Percentiles rank a stretch among this genome's conserved stretches.
Conservation (phyloP, 306 rosid species). For the Citrullus amarus region DNA sequence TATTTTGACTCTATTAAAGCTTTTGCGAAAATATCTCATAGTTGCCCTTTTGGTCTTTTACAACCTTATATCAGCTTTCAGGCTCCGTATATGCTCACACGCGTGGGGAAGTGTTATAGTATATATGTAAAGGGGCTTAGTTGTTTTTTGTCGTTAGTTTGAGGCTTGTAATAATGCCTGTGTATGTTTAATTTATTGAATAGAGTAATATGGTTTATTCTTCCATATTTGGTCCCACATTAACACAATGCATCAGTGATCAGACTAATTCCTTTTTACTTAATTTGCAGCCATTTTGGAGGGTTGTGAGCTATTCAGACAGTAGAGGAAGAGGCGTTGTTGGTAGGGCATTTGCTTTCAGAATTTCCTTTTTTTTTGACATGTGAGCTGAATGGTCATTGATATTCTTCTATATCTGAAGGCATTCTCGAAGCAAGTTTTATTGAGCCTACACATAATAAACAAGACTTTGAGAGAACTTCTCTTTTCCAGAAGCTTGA, state of each 20-base stretch:
- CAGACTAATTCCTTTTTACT: conserved; percentile 1
- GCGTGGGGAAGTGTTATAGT: neutral
- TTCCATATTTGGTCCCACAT: neutral
- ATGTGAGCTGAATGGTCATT: conserved; percentile 9
- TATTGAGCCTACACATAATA: conserved; percentile 79
- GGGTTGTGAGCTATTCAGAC: conserved; percentile 50
- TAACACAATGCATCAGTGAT: neutral
- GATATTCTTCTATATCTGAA: conserved; percentile 16
- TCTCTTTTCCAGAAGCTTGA: conserved; percentile 82
- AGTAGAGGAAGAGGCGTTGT: conserved; percentile 83
- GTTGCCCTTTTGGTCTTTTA: neutral
- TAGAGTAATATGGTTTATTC: neutral
- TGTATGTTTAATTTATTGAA: neutral
- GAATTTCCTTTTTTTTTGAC: conserved; percentile 2
- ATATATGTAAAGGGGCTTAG: neutral
- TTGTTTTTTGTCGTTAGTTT: neutral
- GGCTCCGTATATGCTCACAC: neutral
- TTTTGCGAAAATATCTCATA: neutral
- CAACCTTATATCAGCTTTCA: neutral
- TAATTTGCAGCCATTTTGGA: conserved; percentile 80
- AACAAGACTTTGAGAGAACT: conserved; percentile 95
- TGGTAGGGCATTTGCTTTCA: conserved; percentile 46
- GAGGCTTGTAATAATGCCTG: neutral
- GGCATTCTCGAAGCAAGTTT: conserved; percentile 86
- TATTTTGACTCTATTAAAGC: neutral